Conservation (phyloP, 805 yeast species). For the Metschnikowia sp. region DNA sequence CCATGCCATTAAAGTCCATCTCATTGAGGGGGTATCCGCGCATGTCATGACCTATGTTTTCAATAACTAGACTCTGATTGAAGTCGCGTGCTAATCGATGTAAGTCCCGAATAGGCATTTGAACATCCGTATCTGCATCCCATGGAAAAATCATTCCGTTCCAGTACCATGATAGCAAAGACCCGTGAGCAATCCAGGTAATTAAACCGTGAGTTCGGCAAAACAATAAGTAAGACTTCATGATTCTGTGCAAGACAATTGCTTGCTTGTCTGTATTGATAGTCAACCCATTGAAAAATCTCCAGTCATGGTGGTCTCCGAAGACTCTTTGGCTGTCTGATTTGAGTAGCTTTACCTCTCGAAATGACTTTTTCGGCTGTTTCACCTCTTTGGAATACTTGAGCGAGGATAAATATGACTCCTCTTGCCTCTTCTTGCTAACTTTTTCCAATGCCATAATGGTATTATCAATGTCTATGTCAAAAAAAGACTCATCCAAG, state of each 20-base stretch:
- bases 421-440: constrained; percentile 8
- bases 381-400: constrained; percentile 12
- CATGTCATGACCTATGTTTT: constrained; percentile 18
- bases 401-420: constrained; percentile 19
- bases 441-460: constrained; percentile 21
- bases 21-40: constrained; percentile 25
- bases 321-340: not conserved
- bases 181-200: constrained; percentile 26
- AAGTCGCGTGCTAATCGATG: constrained; percentile 18
- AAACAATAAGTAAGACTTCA: constrained; percentile 20
- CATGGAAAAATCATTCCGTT: constrained; percentile 24
- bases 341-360: constrained; percentile 12
- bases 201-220: constrained; percentile 18
- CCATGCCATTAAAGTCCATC: constrained; percentile 40
- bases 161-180: constrained; percentile 23
- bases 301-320: constrained; percentile 22
- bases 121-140: constrained; percentile 25
- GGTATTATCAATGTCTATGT: constrained; percentile 21
- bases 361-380: constrained; percentile 15
- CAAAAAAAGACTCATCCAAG: constrained; percentile 22
- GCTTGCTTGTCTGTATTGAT: constrained; percentile 12
- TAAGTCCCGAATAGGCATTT: constrained; percentile 23
- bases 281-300: constrained; percentile 20
- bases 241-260: constrained; percentile 17
- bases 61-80: constrained; percentile 22